Evolutionary conservation across 495 filamentous ascomycete genomes (phyloP), one percentile per base, ranked within the genome.

Genomic region (Talaromyces nanjingensis): DNA sequence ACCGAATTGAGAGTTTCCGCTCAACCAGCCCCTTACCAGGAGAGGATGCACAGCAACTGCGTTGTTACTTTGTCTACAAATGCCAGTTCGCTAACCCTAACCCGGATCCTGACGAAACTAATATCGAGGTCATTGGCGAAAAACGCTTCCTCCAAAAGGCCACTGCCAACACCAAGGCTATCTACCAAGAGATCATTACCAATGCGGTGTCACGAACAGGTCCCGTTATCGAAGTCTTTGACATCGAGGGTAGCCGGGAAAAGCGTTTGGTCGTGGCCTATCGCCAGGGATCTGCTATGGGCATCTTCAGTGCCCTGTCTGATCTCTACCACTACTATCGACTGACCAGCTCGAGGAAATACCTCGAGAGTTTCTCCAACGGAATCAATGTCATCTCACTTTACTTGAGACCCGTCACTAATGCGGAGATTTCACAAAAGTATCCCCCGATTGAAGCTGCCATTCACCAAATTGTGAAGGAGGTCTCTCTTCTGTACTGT

Each of bases 241-340:
- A 98, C 73, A 92, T 98, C 60, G 91, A 97, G 69, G 88, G 85
- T 60, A 90, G 88, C 52, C 84, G 87, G 58, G 96, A 98, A 79
- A 97, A 96, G 83, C 77, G 94, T 68, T 80, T 98, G 63, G 92
- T 98, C 64, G 86, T 98, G 70, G 96, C 92, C 39, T 97, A 96
- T 79, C 91, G 91, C 55, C 89, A 93, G 65, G 86, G 93, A 58
- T 96, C 93, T 8, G 96, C 94, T 24, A 84, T 92, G 75, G 96
- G 94, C 45, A 77, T 98, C 68, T 98, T 98, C 80, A 96, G 92
- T 66, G 92, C 94, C 24, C 76, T 98, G 62, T 96, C 91, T 64
- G 96, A 98, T 74, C 81, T 98, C 24, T 98, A 98, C 76, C 94
- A 98, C 78, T 97, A 97, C 82, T 98, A 98, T 71, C 96, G 96